Percentiles rank a stretch among this genome's conserved stretches.
phyloP scores from a whole-genome alignment of 306 rosid species.

The Sophora flavescens region DNA sequence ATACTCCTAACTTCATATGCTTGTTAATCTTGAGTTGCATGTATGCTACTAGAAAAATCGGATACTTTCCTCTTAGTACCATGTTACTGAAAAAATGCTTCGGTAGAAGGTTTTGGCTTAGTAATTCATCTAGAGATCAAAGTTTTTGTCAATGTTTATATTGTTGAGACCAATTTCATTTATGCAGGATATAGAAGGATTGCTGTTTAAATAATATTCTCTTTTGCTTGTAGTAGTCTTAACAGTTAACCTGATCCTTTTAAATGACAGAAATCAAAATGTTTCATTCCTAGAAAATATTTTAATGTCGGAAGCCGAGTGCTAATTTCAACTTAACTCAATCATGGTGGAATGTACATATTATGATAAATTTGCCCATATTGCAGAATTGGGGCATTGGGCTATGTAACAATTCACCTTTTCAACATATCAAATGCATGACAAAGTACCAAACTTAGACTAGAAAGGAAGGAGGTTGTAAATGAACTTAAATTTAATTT shows the following conservation, averaged over 20 bases:
- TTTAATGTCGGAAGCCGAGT: slow-evolving; percentile 12
- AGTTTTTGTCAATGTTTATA: not conserved
- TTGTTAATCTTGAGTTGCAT: slow-evolving; percentile 41
- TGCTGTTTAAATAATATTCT: not conserved
- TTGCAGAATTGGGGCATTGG: not conserved
- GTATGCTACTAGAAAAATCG: slow-evolving; percentile 31
- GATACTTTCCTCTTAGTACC: slow-evolving; percentile 20
- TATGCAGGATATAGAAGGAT: slow-evolving; percentile 11
- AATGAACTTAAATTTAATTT: not conserved
- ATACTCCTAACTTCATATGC: slow-evolving; percentile 4
- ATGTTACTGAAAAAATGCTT: not conserved
- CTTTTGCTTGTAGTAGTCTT: slow-evolving; percentile 22
- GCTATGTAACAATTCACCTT: not conserved
- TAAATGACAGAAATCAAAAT: slow-evolving; percentile 4
- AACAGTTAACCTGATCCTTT: not conserved
- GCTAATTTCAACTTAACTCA: not conserved
- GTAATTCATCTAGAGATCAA: slow-evolving; percentile 1
- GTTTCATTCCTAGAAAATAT: slow-evolving; percentile 16
- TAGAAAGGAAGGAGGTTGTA: slow-evolving; percentile 14
- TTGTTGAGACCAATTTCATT: slow-evolving; percentile 3
- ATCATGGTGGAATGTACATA: slow-evolving; percentile 18
- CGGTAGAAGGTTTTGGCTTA: slow-evolving; percentile 9
- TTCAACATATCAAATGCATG: slow-evolving; percentile 24
- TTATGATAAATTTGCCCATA: not conserved
- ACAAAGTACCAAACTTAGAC: not conserved